Base-by-base conservation (phyloP, 2,329 filamentous ascomycete genomes). In the Lachnellula willkommii region DNA sequence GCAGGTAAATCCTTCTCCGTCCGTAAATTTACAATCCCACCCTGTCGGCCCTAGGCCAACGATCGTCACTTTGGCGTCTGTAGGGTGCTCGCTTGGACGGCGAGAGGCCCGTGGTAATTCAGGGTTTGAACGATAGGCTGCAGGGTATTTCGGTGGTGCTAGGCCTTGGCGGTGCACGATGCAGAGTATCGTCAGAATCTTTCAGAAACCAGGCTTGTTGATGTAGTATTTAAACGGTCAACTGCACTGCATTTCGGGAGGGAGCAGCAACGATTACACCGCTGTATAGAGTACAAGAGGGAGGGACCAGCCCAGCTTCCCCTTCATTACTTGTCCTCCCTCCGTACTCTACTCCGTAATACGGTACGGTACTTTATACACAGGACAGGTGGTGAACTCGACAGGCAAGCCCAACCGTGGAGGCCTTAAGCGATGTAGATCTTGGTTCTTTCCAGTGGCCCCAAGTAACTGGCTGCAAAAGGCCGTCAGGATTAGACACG, bases 71-170 rank as follows among this genome's bases (percentile, higher is more conserved):
- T 65, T 60, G 57, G 60, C 60, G 62, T 63, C 60, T 63, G 58
- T 62, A 60, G 55, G 56, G 58, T 58, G 53, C 61, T 68, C 63
- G 65, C 65, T 66, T 66, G 53, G 59, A 62, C 55, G 57, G 60
- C 59, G 53, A 55, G 57, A 64, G 64, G 64, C 60, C 65, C 64
- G 65, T 68, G 63, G 57, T 65, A 64, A 61, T 56, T 53, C 63
- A 62, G 59, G 65, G 62, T 63, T 61, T 48, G 56, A 60, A 59
- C 60, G 65, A 66, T 66, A 66, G 63, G 56, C 57, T 55, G 57
- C 65, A 64, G 58, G 65, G 65, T 59, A 65, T 17, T 28, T 55
- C 28, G 9, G 28, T 32, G 28, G 28, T 32, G 28, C 9, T 32
- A 32, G 9, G 7, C 28, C 28, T 32, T 54, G 46, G 39, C 28